Evolutionary conservation across 2,329 filamentous ascomycete species (phyloP), one percentile per base, ranked within the genome.

Genomic region (Aspergillus quadricinctus): DNA sequence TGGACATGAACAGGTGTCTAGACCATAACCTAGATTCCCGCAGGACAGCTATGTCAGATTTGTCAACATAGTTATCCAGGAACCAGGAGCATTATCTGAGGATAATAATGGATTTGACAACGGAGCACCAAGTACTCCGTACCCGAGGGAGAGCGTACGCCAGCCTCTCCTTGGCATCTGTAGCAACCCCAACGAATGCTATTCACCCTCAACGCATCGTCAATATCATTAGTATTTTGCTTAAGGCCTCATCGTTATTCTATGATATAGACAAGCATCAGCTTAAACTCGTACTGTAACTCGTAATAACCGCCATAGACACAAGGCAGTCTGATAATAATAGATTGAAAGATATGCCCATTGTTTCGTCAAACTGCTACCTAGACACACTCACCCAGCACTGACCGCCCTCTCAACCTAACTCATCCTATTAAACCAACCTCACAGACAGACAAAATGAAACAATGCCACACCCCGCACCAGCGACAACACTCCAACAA

Each of bases 401-500:
- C 31, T 7, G 31, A 37, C 31, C 31, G 31, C 31, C 31, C 31
- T 14, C 14, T 17, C 31, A 3, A 37, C 31, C 14, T 17, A 37
- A 37, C 31, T 14, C 17, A 37, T 27, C 31, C 14, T 37, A 37
- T 37, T 14, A 17, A 17, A 37, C 14, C 31, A 37, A 37, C 31
- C 31, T 37, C 31, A 17, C 31, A 17, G 14, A 17, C 23, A 17
- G 43, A 46, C 23, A 46, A 46, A 25, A 25, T 23, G 43, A 46
- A 46, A 46, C 43, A 23, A 46, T 46, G 43, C 21, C 11, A 23
- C 43, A 25, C 3, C 23, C 45, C 31, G 48, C 48, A 11, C 3
- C 54, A 41, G 17, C 19, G 28, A 11, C 48, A 52, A 55, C 31
- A 1, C 31, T 52, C 56, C 52, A 54, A 55, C 53, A 55, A 53